Base-by-base conservation (phyloP, 805 yeast genomes). In the Cyberlindnera xylosilytica region DNA sequence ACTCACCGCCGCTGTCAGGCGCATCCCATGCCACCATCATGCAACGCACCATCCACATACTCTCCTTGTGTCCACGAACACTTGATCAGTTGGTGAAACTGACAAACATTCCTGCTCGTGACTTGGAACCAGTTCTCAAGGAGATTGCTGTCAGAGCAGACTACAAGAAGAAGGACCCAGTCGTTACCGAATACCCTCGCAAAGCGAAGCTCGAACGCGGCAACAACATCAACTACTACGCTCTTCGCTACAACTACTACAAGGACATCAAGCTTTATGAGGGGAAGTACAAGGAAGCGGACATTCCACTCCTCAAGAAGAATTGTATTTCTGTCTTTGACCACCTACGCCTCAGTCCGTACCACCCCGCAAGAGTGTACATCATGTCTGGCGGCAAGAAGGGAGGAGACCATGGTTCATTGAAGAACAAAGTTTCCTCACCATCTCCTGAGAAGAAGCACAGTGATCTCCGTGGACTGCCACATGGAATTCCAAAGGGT, bases 51-150 rank as follows among this genome's bases (percentile, higher is more conserved):
- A 51, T 74, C 18, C 73, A 72, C 47, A 56, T 70, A 20, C 51
- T 76, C 28, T 76, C 81, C 1, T 55, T 76, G 32, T 81, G 78
- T 1, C 79, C 81, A 2, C 56, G 61, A 15, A 53, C 74, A 1
- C 47, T 57, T 1, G 50, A 54, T 3, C 60, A 59, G 2, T 50
- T 76, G 11, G 45, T 60, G 8, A 47, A 49, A 24, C 54, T 60
- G 18, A 57, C 67, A 1, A 62, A 62, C 37, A 45, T 61, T 19
- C 28, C 56, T 3, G 41, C 54, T 17, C 41, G 46, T 5, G 71
- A 64, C 13, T 53, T 65, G 9, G 50, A 53, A 11, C 36, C 53
- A 1, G 52, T 65, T 5, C 50, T 73, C 9, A 39, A 33, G 9
- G 19, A 42, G 2, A 53, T 40, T 50, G 63, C 53, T 43, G 61